These are phyloP conservation scores for Phytophthora europaea DNA, from an alignment of 352 stramenopile genomes.

Conservation along the genomic window DNA sequence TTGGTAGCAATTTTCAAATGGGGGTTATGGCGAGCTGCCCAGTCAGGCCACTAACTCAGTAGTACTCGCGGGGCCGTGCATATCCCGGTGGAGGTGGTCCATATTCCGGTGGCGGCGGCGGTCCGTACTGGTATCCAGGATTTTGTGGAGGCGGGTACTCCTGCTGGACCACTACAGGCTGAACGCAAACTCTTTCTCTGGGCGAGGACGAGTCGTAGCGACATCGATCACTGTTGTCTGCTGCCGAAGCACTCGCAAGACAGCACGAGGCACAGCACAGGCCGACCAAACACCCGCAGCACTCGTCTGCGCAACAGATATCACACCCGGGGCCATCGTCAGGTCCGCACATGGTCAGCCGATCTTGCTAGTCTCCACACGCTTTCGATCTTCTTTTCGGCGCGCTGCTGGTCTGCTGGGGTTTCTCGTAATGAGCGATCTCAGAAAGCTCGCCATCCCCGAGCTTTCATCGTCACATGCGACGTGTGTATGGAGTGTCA, in stretches of 20 bases:
- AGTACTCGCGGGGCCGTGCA: slow-evolving; percentile 28
- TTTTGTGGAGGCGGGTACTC: background rate
- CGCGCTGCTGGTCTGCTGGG: background rate
- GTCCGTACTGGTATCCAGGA: slow-evolving; percentile 12
- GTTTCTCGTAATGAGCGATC: slow-evolving; percentile 28
- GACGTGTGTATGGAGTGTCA: slow-evolving; percentile 21
- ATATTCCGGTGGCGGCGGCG: slow-evolving; percentile 26
- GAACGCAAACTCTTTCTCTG: slow-evolving; percentile 32
- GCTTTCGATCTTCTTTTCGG: slow-evolving; percentile 4
- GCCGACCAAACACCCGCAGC: slow-evolving; percentile 35
- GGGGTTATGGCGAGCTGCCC: too few species aligned
- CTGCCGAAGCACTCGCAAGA: slow-evolving; percentile 28
- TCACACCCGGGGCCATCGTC: slow-evolving; percentile 25
- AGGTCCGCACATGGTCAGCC: slow-evolving; percentile 26
- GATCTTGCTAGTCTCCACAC: background rate
- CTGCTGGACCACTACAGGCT: slow-evolving; percentile 38
- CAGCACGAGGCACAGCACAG: slow-evolving; percentile 40
- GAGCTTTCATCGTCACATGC: slow-evolving; percentile 17
- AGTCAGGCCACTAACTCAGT: slow-evolving; percentile 8
- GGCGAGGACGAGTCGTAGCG: slow-evolving; percentile 29
- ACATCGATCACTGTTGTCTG: slow-evolving; percentile 20
- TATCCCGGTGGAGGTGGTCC: slow-evolving; percentile 28
- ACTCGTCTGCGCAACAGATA: slow-evolving; percentile 29
- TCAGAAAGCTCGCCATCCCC: slow-evolving; percentile 1
- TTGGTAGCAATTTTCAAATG: background rate